These are phyloP conservation scores for Phytopythium cucurbitacearum DNA, from an alignment of 352 stramenopile species.

Conservation along the genomic window DNA sequence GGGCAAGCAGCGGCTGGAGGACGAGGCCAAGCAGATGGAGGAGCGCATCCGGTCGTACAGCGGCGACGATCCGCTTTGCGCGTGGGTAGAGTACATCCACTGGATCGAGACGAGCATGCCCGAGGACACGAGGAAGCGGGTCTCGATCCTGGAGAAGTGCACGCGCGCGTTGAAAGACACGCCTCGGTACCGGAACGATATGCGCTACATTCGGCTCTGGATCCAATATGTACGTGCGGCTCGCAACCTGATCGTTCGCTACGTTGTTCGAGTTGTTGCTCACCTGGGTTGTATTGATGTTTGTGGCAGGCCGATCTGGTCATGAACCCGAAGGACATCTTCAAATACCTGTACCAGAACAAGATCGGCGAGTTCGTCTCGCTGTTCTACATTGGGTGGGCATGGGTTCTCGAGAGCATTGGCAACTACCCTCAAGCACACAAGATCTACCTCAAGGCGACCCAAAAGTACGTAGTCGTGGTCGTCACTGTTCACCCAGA, in stretches of 20 bases:
- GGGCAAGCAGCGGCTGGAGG: constrained; percentile 48
- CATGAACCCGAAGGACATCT: constrained; percentile 85
- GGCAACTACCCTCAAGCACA: constrained; percentile 80
- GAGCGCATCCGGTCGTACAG: constrained; percentile 36
- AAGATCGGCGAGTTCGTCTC: constrained; percentile 79
- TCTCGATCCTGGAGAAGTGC: constrained; percentile 65
- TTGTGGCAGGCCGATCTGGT: constrained; percentile 67
- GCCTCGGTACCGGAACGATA: constrained; percentile 66
- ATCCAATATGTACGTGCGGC: constrained; percentile 79
- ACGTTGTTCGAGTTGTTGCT: background rate
- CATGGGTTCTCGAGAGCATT: constrained; percentile 76
- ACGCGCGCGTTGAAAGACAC: constrained; percentile 66
- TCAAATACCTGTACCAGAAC: constrained; percentile 87
- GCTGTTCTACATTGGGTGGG: constrained; percentile 86
- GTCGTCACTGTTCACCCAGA: too few species aligned
- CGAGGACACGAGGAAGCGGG: constrained; percentile 80
- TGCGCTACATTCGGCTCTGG: constrained; percentile 80
- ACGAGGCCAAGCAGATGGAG: constrained; percentile 50
- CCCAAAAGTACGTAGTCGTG: constrained; percentile 62
- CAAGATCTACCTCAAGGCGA: constrained; percentile 85
- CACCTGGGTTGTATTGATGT: constrained; percentile 2
- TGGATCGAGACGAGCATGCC: constrained; percentile 82
- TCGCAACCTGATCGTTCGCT: background rate
- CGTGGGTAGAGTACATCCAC: constrained; percentile 70
- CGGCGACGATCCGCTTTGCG: constrained; percentile 62